A percentile compares a stretch with the other conserved stretches of the same genome.
Conservation (phyloP, 1,139 yeast genomes). For the Kodamaea arcana region DNA sequence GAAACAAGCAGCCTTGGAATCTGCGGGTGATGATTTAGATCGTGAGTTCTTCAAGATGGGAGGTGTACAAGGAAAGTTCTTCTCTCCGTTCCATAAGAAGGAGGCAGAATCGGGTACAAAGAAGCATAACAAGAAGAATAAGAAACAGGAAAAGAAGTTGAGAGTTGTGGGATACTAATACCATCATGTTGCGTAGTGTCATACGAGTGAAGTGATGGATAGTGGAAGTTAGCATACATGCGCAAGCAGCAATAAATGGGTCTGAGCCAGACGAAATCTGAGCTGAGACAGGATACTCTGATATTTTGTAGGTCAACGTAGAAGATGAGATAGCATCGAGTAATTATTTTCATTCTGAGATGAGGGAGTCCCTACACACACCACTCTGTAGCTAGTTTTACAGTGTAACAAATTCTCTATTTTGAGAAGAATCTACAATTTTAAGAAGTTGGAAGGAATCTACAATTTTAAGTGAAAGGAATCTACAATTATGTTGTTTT, state of each 20-base stretch:
- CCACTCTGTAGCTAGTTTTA: too few species aligned
- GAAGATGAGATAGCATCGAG: background rate
- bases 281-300: background rate
- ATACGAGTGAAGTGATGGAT: background rate
- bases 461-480: too few species aligned
- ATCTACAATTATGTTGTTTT: too few species aligned
- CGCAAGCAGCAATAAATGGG: background rate
- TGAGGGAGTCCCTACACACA: too few species aligned
- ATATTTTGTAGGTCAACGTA: too few species aligned
- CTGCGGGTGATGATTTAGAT: slow-evolving; percentile 78
- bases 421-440: too few species aligned
- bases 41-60: slow-evolving; percentile 76
- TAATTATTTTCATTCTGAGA: background rate
- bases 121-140: slow-evolving; percentile 78
- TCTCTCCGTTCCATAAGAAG: slow-evolving; percentile 69
- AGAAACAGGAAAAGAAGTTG: slow-evolving; percentile 53
- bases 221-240: background rate
- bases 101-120: slow-evolving; percentile 34
- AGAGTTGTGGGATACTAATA: slow-evolving; percentile 40
- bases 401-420: background rate
- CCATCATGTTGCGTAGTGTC: too few species aligned
- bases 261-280: background rate
- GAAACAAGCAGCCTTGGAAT: slow-evolving; percentile 71
- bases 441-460: too few species aligned
- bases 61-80: slow-evolving; percentile 57